A percentile compares a stretch with the other conserved stretches of the same genome.
These are phyloP conservation scores for Gomphus bonarii DNA, from an alignment of 1,284 basidiomycete species.

Conservation along the genomic window DNA sequence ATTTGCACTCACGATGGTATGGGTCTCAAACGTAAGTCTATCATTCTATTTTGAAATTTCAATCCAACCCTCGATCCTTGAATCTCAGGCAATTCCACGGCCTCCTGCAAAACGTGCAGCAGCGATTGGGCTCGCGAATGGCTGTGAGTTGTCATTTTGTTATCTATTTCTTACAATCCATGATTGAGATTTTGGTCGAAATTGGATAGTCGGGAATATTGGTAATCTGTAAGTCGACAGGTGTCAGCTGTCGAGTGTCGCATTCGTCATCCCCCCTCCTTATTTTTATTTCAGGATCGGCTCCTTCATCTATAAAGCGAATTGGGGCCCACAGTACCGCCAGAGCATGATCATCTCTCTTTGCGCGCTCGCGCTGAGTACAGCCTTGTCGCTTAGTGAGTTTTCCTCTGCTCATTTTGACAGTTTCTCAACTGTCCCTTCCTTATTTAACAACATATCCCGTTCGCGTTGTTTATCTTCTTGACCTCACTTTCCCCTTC, in stretches of 20 bases:
- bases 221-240: slow-evolving; percentile 27
- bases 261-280: not conserved
- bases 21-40: slow-evolving; percentile 20
- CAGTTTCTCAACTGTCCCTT: no score
- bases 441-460: not conserved
- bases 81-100: slow-evolving; percentile 39
- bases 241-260: slow-evolving; percentile 16
- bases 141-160: slow-evolving; percentile 13
- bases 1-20: slow-evolving; percentile 48
- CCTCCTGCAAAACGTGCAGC: slow-evolving; percentile 50
- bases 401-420: not conserved
- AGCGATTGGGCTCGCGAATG: slow-evolving; percentile 34
- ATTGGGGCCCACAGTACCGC: slow-evolving; percentile 40
- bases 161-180: not conserved
- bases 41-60: not conserved
- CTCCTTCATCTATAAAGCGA: slow-evolving; percentile 23
- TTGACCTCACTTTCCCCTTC: not conserved
- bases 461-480: not conserved
- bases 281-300: not conserved
- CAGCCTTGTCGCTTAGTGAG: slow-evolving; percentile 28
- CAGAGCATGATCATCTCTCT: slow-evolving; percentile 42
- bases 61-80: not conserved
- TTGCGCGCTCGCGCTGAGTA: slow-evolving; percentile 28
- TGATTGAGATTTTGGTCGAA: not conserved
- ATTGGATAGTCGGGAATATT: slow-evolving; percentile 23